Percentiles rank a stretch among this genome's conserved stretches.
These are phyloP conservation scores for Lenzites betulinus DNA, from an alignment of 768 basidiomycete species.

Conservation along the genomic window DNA sequence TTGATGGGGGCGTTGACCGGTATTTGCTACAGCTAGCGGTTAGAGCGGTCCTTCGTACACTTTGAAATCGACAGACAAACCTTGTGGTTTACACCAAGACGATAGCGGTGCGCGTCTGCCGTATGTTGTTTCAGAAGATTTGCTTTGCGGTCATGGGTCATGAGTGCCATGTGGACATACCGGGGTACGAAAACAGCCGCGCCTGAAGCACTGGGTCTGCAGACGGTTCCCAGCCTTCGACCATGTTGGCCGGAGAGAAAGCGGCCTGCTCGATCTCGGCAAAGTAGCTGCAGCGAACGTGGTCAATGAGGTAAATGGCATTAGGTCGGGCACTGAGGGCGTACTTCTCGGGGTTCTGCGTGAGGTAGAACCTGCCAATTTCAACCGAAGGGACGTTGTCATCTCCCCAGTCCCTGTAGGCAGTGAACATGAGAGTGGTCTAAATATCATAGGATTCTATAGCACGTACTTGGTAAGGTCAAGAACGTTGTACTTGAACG, in stretches of 20 bases:
- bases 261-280: conserved; percentile 46
- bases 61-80: conserved; percentile 2
- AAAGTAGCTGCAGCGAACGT: conserved; percentile 30
- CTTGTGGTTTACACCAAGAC: conserved; percentile 40
- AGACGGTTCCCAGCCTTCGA: conserved; percentile 48
- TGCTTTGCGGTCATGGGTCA: too few species aligned
- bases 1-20: conserved; percentile 42
- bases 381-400: conserved; percentile 38
- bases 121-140: not conserved
- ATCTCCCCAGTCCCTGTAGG: conserved; percentile 37
- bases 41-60: not conserved
- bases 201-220: conserved; percentile 62
- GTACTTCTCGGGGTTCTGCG: conserved; percentile 39
- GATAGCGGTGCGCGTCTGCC: conserved; percentile 42
- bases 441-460: not conserved
- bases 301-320: not conserved
- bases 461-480: conserved; percentile 49
- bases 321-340: not conserved
- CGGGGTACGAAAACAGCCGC: conserved; percentile 59
- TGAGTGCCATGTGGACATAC: conserved; percentile 25
- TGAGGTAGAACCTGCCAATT: conserved; percentile 41
- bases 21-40: conserved; percentile 31
- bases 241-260: conserved; percentile 53
- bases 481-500: conserved; percentile 51
- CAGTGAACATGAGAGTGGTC: not conserved